These are phyloP conservation scores for Ophiostoma piceae DNA, from an alignment of 2,329 filamentous ascomycete genomes.

Conservation along the genomic window DNA sequence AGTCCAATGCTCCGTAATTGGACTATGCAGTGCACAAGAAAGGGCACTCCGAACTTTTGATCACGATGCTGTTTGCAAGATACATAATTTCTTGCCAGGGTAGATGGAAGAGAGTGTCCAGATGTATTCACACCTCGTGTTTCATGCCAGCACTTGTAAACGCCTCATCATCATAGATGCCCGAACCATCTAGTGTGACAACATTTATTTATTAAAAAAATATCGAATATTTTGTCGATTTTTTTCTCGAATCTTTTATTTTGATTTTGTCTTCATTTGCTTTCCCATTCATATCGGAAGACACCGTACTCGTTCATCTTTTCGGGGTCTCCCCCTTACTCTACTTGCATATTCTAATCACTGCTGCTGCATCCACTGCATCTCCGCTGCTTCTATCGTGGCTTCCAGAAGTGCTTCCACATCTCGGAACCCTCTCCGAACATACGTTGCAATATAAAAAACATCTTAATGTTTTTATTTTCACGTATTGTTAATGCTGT, in stretches of 20 bases:
- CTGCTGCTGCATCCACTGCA: background rate
- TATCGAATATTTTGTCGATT: no score
- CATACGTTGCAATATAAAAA: background rate
- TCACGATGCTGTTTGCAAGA: background rate
- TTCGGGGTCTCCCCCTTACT: background rate
- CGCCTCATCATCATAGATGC: background rate
- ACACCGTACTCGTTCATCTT: background rate
- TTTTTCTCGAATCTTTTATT: no score
- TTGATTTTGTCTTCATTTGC: no score
- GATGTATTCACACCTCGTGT: background rate
- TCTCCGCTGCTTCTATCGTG: background rate
- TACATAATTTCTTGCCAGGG: background rate
- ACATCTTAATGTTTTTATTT: no score
- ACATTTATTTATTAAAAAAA: no score
- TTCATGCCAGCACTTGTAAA: background rate
- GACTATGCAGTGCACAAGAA: background rate
- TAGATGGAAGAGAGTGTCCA: background rate
- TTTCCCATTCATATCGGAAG: no score
- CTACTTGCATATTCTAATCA: background rate
- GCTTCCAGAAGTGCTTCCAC: background rate
- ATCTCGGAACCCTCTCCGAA: background rate
- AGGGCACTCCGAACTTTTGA: background rate
- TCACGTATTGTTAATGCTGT: background rate
- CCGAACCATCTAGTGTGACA: background rate
- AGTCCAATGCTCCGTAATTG: slow-evolving; percentile 1